These are phyloP conservation scores for Vicia faba DNA, from an alignment of 306 rosid species.

Conservation along the genomic window DNA sequence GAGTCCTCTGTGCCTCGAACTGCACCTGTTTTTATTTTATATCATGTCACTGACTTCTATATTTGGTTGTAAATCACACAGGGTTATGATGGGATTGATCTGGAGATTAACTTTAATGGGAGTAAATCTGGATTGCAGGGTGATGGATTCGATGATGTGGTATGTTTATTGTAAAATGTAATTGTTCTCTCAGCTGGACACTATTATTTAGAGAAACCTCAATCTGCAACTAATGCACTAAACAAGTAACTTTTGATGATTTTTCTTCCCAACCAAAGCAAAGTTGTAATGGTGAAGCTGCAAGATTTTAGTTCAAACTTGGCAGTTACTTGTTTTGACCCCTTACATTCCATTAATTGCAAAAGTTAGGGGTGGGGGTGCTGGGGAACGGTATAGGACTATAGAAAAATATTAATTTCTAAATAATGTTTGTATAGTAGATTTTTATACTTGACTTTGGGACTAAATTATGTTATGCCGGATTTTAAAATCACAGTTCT, in stretches of 20 bases:
- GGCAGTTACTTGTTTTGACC: background rate
- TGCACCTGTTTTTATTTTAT: background rate
- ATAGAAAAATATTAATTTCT: background rate
- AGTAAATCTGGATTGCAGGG: slow-evolving; percentile 50
- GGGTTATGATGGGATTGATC: slow-evolving; percentile 74
- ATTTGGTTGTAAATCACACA: slow-evolving; percentile 42
- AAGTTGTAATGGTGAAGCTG: slow-evolving; percentile 30
- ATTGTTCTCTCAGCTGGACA: slow-evolving; percentile 8
- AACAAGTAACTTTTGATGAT: slow-evolving; percentile 14
- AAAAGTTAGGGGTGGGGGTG: background rate
- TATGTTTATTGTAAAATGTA: slow-evolving; percentile 44
- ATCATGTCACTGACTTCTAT: slow-evolving; percentile 18
- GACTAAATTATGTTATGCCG: background rate
- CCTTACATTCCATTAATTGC: background rate
- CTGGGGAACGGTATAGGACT: background rate
- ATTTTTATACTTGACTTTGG: background rate
- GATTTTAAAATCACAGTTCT: slow-evolving; percentile 3
- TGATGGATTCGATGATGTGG: slow-evolving; percentile 59
- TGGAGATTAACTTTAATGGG: slow-evolving; percentile 76
- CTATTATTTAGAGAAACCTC: slow-evolving; percentile 25
- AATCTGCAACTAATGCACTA: background rate
- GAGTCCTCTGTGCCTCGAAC: slow-evolving; percentile 1
- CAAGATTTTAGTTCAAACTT: slow-evolving; percentile 16
- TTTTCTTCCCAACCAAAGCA: slow-evolving; percentile 3
- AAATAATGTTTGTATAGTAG: background rate